phyloP scores from a whole-genome alignment of 441 rosid genomes.

The Arabidopsis lyrata region DNA sequence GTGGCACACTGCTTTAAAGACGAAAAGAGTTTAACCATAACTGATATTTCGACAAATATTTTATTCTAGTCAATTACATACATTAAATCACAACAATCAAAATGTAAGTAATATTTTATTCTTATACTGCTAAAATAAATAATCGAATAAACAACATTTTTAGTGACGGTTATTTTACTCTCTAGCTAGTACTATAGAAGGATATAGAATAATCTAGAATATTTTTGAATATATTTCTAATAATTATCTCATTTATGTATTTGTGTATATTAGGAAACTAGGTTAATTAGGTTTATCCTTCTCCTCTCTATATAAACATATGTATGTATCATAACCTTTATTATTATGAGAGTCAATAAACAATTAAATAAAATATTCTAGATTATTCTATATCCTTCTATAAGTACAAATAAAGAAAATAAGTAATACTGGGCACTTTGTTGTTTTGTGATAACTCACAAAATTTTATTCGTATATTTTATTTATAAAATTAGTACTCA shows the following conservation, averaged over 20 bases:
- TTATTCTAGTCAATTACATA: slow-evolving; percentile 3
- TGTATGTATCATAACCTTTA: too few relatives aligned
- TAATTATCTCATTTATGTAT: too few relatives aligned
- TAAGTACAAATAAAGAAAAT: neutral
- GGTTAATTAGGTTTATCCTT: too few relatives aligned
- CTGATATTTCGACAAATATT: neutral
- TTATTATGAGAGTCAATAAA: too few relatives aligned
- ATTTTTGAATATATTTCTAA: too few relatives aligned
- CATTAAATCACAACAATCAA: slow-evolving; percentile 8
- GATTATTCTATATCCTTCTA: too few relatives aligned
- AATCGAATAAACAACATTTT: neutral
- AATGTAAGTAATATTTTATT: slow-evolving; percentile 1
- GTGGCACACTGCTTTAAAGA: slow-evolving; percentile 9
- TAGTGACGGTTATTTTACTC: neutral
- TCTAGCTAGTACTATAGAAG: neutral
- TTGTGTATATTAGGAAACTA: too few relatives aligned
- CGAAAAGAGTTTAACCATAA: neutral
- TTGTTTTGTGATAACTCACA: neutral
- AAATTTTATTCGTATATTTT: neutral
- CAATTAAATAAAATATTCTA: too few relatives aligned
- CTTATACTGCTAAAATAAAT: too few relatives aligned
- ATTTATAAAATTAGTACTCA: too few relatives aligned
- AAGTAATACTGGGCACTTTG: neutral
- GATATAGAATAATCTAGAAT: too few relatives aligned
- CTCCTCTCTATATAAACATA: too few relatives aligned